Evolutionary conservation across 257 asterid species (phyloP).

Genomic region (Linaria vulgaris): DNA sequence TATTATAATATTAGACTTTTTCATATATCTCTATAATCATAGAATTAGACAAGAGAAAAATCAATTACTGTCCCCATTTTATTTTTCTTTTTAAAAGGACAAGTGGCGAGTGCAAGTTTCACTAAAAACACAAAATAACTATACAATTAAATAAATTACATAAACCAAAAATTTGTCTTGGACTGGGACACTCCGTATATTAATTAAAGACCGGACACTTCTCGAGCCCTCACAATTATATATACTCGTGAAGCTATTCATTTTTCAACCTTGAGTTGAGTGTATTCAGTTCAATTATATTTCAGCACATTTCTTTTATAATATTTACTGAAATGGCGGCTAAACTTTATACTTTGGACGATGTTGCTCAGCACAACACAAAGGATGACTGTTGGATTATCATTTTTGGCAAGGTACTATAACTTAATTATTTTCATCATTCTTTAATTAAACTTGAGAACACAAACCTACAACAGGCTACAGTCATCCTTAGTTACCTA

Average conservation of each 20-base stretch:
- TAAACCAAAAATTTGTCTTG: not conserved
- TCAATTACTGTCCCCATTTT: too few relatives aligned
- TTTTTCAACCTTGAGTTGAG: slow-evolving; percentile 9
- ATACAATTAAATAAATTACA: not conserved
- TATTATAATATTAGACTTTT: too few relatives aligned
- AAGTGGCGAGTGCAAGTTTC: too few relatives aligned
- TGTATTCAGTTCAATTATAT: not conserved
- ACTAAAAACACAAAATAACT: too few relatives aligned
- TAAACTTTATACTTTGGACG: slow-evolving; percentile 51
- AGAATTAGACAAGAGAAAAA: too few relatives aligned
- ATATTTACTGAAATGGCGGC: slow-evolving; percentile 37
- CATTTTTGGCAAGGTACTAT: slow-evolving; percentile 56
- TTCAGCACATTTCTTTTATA: not conserved
- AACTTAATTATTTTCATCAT: not conserved
- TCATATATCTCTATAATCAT: too few relatives aligned
- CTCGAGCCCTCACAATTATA: slow-evolving; percentile 2
- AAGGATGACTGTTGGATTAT: slow-evolving; percentile 61
- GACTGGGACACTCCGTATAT: not conserved
- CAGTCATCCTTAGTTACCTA: too few relatives aligned
- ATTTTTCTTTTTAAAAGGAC: too few relatives aligned
- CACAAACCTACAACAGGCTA: too few relatives aligned
- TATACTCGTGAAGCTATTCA: slow-evolving; percentile 7
- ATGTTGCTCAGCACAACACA: slow-evolving; percentile 60
- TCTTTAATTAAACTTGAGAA: not conserved
- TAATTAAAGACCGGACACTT: not conserved